Percentiles rank a stretch among this genome's conserved stretches.
Conservation (phyloP, 208 protist genomes). For the Leishmania lainsoni region DNA sequence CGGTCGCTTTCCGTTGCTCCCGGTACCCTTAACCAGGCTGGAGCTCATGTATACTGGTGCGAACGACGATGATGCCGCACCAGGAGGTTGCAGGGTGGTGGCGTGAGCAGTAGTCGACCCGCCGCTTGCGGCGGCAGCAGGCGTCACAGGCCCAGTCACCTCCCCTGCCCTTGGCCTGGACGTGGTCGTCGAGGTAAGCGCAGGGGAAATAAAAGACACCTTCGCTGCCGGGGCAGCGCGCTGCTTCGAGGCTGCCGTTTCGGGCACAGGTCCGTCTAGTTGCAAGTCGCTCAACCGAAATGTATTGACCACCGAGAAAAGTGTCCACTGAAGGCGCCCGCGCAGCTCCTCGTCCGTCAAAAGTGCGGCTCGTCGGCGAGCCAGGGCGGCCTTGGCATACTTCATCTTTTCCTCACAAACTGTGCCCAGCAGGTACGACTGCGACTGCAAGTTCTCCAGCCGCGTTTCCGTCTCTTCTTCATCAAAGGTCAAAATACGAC, state of each 20-base stretch:
- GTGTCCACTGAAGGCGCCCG: slow-evolving; percentile 79
- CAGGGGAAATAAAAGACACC: neutral
- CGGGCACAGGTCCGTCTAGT: slow-evolving; percentile 75
- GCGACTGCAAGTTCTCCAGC: slow-evolving; percentile 55
- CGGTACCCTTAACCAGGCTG: slow-evolving; percentile 42
- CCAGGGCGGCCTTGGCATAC: slow-evolving; percentile 75
- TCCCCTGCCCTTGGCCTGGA: neutral
- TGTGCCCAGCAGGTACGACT: slow-evolving; percentile 56
- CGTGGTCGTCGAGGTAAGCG: neutral
- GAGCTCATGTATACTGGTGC: slow-evolving; percentile 76
- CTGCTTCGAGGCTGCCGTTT: slow-evolving; percentile 48
- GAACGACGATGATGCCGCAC: slow-evolving; percentile 34
- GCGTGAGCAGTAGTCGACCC: neutral
- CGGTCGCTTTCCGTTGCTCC: slow-evolving; percentile 27
- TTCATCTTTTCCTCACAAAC: slow-evolving; percentile 75
- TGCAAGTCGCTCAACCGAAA: slow-evolving; percentile 73
- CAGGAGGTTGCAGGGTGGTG: slow-evolving; percentile 33
- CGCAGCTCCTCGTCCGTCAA: slow-evolving; percentile 87
- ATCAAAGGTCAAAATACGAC: slow-evolving; percentile 61
- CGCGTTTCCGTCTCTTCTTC: slow-evolving; percentile 79
- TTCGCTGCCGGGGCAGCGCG: neutral
- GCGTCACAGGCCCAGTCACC: neutral
- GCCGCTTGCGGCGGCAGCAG: neutral
- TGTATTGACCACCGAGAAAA: slow-evolving; percentile 75
- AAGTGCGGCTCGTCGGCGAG: slow-evolving; percentile 76